Evolutionary conservation across 352 stramenopile genomes (phyloP).

Genomic region (Phytophthora tentaculata): DNA sequence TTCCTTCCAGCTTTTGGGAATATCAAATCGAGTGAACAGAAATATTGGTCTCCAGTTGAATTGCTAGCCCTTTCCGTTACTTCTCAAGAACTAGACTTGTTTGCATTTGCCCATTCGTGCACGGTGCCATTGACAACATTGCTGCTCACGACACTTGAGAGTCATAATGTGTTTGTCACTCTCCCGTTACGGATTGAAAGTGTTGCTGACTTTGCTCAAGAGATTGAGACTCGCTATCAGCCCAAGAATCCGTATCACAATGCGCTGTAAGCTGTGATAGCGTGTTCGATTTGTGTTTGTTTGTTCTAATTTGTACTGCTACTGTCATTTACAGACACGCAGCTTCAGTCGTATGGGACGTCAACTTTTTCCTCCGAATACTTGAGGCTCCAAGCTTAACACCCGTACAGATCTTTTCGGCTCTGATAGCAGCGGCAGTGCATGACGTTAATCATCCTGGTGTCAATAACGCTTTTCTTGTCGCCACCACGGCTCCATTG

Average conservation of each 20-base stretch:
- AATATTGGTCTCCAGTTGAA: slow-evolving; percentile 48
- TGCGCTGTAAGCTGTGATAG: slow-evolving; percentile 49
- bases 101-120: slow-evolving; percentile 54
- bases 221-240: slow-evolving; percentile 75
- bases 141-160: slow-evolving; percentile 71
- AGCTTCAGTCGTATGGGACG: slow-evolving; percentile 74
- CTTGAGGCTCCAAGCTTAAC: slow-evolving; percentile 45
- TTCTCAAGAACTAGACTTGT: slow-evolving; percentile 58
- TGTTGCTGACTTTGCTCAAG: slow-evolving; percentile 57
- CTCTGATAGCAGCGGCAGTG: slow-evolving; percentile 88
- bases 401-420: slow-evolving; percentile 69
- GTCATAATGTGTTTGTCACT: slow-evolving; percentile 62
- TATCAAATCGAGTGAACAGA: slow-evolving; percentile 11
- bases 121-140: slow-evolving; percentile 65
- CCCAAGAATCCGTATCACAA: slow-evolving; percentile 85
- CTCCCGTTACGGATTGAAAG: slow-evolving; percentile 62
- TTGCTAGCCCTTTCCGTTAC: slow-evolving; percentile 41
- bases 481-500: slow-evolving; percentile 82
- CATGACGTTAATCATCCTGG: slow-evolving; percentile 95
- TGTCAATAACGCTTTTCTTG: slow-evolving; percentile 92
- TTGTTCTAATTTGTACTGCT: slow-evolving; percentile 9
- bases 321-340: slow-evolving; percentile 49
- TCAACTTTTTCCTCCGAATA: slow-evolving; percentile 69
- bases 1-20: slow-evolving; percentile 31
- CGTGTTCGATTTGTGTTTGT: neutral